Evolutionary conservation across 768 basidiomycete species (phyloP), one percentile per base, ranked within the genome.

Genomic region (Mycena vulgaris): DNA sequence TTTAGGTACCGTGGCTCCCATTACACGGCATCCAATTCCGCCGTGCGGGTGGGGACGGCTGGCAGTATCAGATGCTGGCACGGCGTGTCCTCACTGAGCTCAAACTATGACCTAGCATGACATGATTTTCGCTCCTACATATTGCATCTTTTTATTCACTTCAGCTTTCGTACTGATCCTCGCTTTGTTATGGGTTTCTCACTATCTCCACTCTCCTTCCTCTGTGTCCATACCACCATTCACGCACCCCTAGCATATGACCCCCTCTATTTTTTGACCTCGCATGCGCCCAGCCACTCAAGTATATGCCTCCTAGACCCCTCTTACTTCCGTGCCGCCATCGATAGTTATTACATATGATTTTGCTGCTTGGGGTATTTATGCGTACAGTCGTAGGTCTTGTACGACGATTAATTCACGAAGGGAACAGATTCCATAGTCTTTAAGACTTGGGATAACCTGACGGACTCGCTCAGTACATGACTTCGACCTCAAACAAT

Each of bases 21-120:
- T 82, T 99, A 23, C 94, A 98, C 80, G 97, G 97, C 3, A 93
- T 99, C 51, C 97, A 99, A 77, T 99, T 98, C 84, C 90, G 97
- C 55, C 87, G 97, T 69, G 89, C 92, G 1, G 89, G 93, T 30
- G 97, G 97, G 1, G 95, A 97, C 73, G 94, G 93, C 0, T 98
- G 96, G 96, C 96, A 98, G 81, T 98, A 99, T 80, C 95, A 97
- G 79, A 96, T 96, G 94, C 88, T 99, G 45, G 96, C 95, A 27
- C 87, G 94, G 74, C 87, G 94, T 68, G 95, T 96, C 45, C 82
- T 96, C 74, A 96, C 94, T 42, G 95, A 96, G 80, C 87, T 96
- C 78, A 95, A 95, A 82, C 82, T 96, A 85, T 95, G 82, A 89
- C 74, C 71, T n/a, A 21, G 62, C 52, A 30, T 27, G 23, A 25